Conservation (phyloP, 2,329 filamentous ascomycete genomes). For the Dothistroma pini region DNA sequence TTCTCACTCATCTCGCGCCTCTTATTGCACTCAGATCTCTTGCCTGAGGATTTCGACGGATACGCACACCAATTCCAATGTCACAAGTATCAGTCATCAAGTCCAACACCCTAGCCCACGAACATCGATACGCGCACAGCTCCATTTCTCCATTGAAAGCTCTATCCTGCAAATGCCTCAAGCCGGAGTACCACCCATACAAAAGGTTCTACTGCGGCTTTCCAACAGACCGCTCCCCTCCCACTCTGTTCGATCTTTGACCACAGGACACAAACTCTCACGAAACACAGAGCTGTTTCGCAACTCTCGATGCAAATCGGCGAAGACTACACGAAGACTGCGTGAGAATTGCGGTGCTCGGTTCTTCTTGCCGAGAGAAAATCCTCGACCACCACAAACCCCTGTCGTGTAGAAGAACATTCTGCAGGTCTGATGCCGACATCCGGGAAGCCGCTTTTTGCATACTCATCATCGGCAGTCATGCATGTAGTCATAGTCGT, state of each 20-base stretch:
- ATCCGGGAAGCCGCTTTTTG: neutral
- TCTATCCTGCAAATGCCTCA: neutral
- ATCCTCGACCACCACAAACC: neutral
- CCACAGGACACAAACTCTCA: neutral
- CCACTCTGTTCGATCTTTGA: neutral
- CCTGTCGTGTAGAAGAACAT: neutral
- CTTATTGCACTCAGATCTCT: neutral
- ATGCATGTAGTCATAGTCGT: no score
- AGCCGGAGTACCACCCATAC: neutral
- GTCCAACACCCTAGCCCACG: no score
- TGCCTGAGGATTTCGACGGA: neutral
- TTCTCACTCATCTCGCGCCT: neutral
- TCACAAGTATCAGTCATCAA: no score
- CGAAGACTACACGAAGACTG: neutral
- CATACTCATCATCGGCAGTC: neutral
- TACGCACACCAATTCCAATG: no score
- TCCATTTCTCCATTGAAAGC: neutral
- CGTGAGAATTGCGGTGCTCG: neutral
- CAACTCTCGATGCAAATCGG: neutral
- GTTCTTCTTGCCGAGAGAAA: neutral
- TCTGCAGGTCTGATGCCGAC: neutral
- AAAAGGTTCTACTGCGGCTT: neutral
- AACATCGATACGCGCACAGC: no score
- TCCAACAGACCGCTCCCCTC: neutral
- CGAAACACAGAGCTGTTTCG: neutral